Base-by-base conservation (phyloP, 2,329 filamentous ascomycete genomes). In the Dactylellina parvicollis region DNA sequence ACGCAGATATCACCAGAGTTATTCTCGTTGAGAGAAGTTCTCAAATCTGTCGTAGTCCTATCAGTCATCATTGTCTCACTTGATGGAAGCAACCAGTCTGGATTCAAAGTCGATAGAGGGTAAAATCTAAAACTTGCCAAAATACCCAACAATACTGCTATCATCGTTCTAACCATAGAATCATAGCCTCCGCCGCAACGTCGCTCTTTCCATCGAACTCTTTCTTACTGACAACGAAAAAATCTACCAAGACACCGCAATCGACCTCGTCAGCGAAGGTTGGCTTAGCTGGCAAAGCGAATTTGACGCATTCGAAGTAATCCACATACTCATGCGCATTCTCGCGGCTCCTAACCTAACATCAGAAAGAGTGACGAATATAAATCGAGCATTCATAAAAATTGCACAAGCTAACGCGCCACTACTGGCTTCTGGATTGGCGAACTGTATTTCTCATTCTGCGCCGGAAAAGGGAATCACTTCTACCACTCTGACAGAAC, bases 251-350 rank as follows among this genome's bases (percentile, higher is more conserved):
- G 76, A 77, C 20, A 75, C 74, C 14, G 77, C 77, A n/a, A 76
- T 78, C 10, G 75, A 77, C 36, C 40, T 77, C 7, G 71, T 78
- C 14, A 76, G 76, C 32, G 74, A 78, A 49, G 75, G 75, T 3
- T 78, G 77, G 77, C 49, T 72, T 16, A 65, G 65, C 10, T 77
- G 77, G 49, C 75, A 78, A 49, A 75, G 66, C 16, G 66, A 75
- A 28, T 77, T 77, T 22, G 77, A 78, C 40, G 69, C 76, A n/a
- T 70, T 75, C 4, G 74, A 76, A 28, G 75, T 76, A 42, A 77
- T 78, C 42, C 76, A 78, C 44, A 75, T 75, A 26, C 74, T 78
- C 9, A 76, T 77, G 65, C 76, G 74, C 20, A 75, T 77, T n/a
- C 75, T 75, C 28, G 60, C 76, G 9, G 32, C 71, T 5, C 42